A percentile compares a stretch with the other conserved stretches of the same genome.
Conservation (phyloP, 1,139 yeast genomes). For the Candida dubliniensis region DNA sequence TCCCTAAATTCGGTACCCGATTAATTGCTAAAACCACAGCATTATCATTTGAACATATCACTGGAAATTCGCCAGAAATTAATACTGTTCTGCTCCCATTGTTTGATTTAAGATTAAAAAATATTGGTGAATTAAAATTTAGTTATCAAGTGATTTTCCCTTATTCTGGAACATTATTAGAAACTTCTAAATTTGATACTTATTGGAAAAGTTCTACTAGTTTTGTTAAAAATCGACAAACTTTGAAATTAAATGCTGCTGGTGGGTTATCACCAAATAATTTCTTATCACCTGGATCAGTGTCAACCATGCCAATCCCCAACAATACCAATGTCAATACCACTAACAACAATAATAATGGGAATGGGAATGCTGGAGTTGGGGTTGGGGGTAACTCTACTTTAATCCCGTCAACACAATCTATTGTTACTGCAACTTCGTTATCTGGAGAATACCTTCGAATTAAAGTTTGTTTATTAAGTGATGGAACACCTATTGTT, state of each 20-base stretch:
- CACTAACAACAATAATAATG: conserved; percentile 4
- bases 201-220: conserved; percentile 89
- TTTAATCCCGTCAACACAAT: conserved; percentile 44
- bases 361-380: conserved; percentile 7
- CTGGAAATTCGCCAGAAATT: conserved; percentile 46
- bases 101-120: conserved; percentile 76
- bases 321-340: conserved; percentile 5
- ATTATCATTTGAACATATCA: conserved; percentile 51
- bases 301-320: conserved; percentile 12
- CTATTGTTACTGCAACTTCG: conserved; percentile 85
- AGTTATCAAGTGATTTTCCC: conserved; percentile 85
- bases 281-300: conserved; percentile 33
- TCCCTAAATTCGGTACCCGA: conserved; percentile 92
- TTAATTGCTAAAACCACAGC: conserved; percentile 88
- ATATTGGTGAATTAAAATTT: conserved; percentile 78
- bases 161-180: conserved; percentile 81
- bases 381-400: conserved; percentile 18
- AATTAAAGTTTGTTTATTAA: conserved; percentile 66
- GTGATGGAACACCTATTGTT: conserved; percentile 85
- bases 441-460: conserved; percentile 78
- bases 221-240: conserved; percentile 33
- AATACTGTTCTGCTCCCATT: conserved; percentile 66
- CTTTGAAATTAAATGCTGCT: conserved; percentile 36
- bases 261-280: conserved; percentile 47
- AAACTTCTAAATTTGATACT: conserved; percentile 90